These are phyloP conservation scores for Microstroma glucosiphilum DNA, from an alignment of 1,284 basidiomycete genomes.

Conservation along the genomic window DNA sequence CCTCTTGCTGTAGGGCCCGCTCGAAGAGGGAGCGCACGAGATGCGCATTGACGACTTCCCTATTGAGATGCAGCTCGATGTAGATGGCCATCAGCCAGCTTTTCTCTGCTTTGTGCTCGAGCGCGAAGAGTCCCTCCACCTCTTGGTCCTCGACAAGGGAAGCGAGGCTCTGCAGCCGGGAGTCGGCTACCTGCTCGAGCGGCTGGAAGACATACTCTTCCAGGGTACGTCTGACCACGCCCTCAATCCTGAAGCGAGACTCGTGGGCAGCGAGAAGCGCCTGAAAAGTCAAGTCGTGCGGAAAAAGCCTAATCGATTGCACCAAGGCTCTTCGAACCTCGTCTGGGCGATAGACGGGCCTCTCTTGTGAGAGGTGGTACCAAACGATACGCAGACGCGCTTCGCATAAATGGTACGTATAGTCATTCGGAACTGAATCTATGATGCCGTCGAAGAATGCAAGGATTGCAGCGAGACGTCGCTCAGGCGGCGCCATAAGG, in stretches of 20 bases:
- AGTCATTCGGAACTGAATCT: neutral
- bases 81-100: conserved; percentile 3
- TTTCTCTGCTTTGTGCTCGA: neutral
- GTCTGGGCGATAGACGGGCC: neutral
- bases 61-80: conserved; percentile 1
- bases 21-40: neutral
- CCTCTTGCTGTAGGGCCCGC: neutral
- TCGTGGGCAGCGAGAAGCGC: conserved; percentile 1
- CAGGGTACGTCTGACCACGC: neutral
- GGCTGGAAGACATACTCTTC: neutral
- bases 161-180: neutral
- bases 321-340: neutral
- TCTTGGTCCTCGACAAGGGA: neutral
- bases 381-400: neutral
- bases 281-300: neutral
- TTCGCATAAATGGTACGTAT: neutral
- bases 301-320: neutral
- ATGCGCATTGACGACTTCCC: neutral
- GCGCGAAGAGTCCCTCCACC: neutral
- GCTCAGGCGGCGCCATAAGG: too few relatives aligned
- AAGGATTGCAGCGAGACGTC: too few relatives aligned
- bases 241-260: conserved; percentile 3
- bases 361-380: neutral
- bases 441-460: neutral
- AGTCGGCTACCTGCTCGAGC: neutral